Base-by-base conservation (phyloP, 257 asterid genomes). In the Nicotiana knightiana region DNA sequence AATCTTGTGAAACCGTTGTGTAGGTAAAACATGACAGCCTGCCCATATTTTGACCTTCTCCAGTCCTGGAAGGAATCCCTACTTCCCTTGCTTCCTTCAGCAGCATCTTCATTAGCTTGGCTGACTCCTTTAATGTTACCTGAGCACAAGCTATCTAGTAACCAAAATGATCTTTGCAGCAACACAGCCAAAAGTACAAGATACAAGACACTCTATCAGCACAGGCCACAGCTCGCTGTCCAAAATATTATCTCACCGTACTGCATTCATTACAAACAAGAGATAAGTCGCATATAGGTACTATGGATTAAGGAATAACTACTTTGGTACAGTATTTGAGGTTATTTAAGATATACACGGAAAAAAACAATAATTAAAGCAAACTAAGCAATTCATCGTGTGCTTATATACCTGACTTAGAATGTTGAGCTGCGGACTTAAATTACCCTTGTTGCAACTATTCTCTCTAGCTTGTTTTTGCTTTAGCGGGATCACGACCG, bases 401-500 rank as follows among this genome's bases (percentile, higher is more conserved):
- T 43, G 24, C 21, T 43, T 24, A 7, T 51, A 48, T 26, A 48
- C 62, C 62, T 15, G 43, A 26, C 79, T 26, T 26, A 48, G 9
- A 73, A 73, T 2, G 62, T 73, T 73, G 79, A 73, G 63, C 62
- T 7, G 62, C 28, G 8, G 46, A 46, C 16, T 28, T 26, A 51
- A 26, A 26, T n/a, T 48, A 26, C 63, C 63, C 46, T 6, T 48
- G 57, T 67, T 15, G 73, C 5, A 79, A 79, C 43, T 21, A 28
- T 4, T 6, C 82, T 67, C 51, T 16, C 84, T 81, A 86, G 80
- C 83, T 88, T 70, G 76, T 67, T 88, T 91, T 87, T 59, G 90
- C 87, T 79, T 90, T 84, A 30, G 90, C 82, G 61, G 90, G 87
- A 65, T 90, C 91, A 82, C 97, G 87, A 51, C 97, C 97, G 85